Conservation (phyloP, 2,329 filamentous ascomycete genomes). For the Beauveria pseudobassiana region DNA sequence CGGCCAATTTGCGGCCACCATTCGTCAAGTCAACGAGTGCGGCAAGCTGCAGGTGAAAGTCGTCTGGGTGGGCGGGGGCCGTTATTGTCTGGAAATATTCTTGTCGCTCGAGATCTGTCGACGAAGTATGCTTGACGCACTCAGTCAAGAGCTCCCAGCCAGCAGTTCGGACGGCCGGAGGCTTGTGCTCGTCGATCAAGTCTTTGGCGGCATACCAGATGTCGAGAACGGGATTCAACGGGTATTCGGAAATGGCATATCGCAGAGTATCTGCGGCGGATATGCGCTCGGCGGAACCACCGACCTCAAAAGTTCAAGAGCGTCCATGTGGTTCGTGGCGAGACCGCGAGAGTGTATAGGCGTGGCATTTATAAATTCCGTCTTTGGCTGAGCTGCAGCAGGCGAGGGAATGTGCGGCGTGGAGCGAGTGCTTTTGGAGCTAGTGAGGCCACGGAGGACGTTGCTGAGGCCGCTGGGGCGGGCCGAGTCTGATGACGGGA, state of each 20-base stretch:
- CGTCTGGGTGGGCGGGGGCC: constrained; percentile 47
- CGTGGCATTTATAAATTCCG: constrained; percentile 38
- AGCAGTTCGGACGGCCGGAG: constrained; percentile 45
- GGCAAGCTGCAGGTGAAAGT: constrained; percentile 59
- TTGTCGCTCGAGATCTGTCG: constrained; percentile 58
- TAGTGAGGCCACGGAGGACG: constrained; percentile 56
- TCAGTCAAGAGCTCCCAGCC: constrained; percentile 60
- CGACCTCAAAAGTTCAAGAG: constrained; percentile 48
- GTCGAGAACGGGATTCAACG: constrained; percentile 49
- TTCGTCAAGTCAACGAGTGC: constrained; percentile 55
- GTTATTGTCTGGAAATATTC: constrained; percentile 59
- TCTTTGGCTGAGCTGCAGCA: constrained; percentile 30
- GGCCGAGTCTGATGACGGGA: constrained; percentile 47
- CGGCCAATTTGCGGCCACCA: constrained; percentile 53
- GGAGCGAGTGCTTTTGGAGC: constrained; percentile 46
- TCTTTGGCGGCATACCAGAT: constrained; percentile 63
- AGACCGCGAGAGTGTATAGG: constrained; percentile 34
- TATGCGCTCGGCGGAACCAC: constrained; percentile 44
- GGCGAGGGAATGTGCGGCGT: constrained; percentile 36
- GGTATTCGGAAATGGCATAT: constrained; percentile 49
- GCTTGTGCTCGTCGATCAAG: constrained; percentile 50
- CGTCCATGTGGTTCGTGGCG: constrained; percentile 44
- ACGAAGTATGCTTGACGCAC: constrained; percentile 54
- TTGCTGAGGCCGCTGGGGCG: constrained; percentile 50
- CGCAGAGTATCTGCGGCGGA: constrained; percentile 51